Evolutionary conservation across 2,329 filamentous ascomycete genomes (phyloP), one percentile per base, ranked within the genome.

Genomic region (Monosporascus ibericus): DNA sequence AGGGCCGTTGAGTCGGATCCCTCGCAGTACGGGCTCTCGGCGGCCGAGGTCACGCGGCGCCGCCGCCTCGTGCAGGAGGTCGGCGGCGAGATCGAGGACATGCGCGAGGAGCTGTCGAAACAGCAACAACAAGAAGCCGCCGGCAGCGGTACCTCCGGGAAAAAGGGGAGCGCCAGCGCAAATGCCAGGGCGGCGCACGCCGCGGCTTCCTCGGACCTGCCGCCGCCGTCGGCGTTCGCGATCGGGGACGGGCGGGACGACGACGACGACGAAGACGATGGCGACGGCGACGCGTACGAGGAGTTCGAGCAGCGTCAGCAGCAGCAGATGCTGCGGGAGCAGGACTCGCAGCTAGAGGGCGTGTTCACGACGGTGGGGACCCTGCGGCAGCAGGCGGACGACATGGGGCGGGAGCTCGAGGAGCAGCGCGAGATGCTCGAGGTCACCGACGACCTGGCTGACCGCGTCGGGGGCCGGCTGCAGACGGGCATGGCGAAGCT

Each of bases 351-450:
- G 63, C 79, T 99, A 2, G 92, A 97, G 67, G 89, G 88, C 17
- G 92, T 99, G 47, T 96, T 95, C 67, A 83, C 86, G 60, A 97
- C 92, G 1, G 94, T 99, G 24, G 92, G 92, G 2, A 96, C 91
- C 67, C 72, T 99, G 66, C 79, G 92, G 52, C 80, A 87, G 66
- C 94, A 97, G 77, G 95, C 94, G 2, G 86, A 95, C 70, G 89
- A 91, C 62, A 99, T 99, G 92, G 92, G 94, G 1, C 79, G 92
- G 52, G 94, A 99, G 75, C 77, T 99, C 46, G 95, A 96, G 72
- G 94, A 99, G 74, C 94, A 99, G 77, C 81, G 80, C 22, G 89
- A 91, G 69, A 87, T 97, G 81, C 77, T 99, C 52, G 86, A 94
- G 57, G 85, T 88, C 49, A 87, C 95, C 40, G 92, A 97, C 70